phyloP scores from a whole-genome alignment of 331 rosid genomes.

The Arachis monticola region DNA sequence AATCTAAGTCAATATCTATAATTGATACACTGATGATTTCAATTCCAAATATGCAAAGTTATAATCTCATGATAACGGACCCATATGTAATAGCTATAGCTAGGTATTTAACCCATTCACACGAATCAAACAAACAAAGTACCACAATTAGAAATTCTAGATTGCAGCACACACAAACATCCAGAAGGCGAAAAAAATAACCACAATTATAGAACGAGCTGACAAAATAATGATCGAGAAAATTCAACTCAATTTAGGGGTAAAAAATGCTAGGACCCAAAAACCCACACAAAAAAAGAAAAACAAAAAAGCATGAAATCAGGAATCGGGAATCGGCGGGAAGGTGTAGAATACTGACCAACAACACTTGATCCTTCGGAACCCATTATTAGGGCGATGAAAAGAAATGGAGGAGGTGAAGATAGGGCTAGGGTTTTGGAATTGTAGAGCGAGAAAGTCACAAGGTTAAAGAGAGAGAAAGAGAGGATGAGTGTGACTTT shows the following conservation, averaged over 20 bases:
- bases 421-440: slow-evolving; percentile 51
- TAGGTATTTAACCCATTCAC: slow-evolving; percentile 4
- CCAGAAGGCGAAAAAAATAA: slow-evolving; percentile 5
- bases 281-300: neutral
- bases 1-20: neutral
- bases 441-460: slow-evolving; percentile 34
- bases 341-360: slow-evolving; percentile 58
- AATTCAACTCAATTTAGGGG: neutral
- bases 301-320: neutral
- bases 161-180: neutral
- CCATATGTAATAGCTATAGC: neutral
- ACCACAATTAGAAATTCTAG: slow-evolving; percentile 15
- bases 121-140: neutral
- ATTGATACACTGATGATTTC: neutral
- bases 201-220: slow-evolving; percentile 2
- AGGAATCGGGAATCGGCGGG: neutral
- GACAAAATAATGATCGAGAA: neutral
- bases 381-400: slow-evolving; percentile 57
- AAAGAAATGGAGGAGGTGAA: slow-evolving; percentile 17
- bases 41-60: slow-evolving; percentile 18
- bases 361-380: slow-evolving; percentile 83
- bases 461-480: slow-evolving; percentile 20
- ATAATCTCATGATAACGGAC: neutral
- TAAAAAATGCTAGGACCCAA: neutral
- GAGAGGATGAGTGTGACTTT: slow-evolving; percentile 24